phyloP scores from a whole-genome alignment of 164 flowering plant species.

The Macadamia tetraphylla region DNA sequence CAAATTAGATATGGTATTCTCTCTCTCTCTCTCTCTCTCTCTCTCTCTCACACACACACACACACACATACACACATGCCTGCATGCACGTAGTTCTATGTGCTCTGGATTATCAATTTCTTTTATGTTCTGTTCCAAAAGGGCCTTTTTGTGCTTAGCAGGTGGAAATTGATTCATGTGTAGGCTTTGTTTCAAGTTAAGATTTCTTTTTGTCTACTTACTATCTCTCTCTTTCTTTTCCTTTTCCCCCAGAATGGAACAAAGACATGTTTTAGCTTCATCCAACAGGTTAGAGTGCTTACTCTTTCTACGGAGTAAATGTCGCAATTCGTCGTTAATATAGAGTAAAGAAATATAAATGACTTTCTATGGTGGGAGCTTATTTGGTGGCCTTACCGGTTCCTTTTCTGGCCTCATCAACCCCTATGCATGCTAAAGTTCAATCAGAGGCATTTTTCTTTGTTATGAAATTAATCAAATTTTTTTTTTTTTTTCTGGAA shows the following conservation, averaged over 20 bases:
- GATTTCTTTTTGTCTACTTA: not conserved
- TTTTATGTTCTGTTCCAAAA: not conserved
- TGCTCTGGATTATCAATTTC: not conserved
- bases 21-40: not conserved
- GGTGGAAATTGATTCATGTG: not conserved
- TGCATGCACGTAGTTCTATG: not conserved
- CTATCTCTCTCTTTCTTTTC: not conserved
- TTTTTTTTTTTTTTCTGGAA: too few relatives aligned
- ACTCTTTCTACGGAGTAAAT: not conserved
- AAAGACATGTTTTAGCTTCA: constrained; percentile 48
- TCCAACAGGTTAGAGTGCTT: constrained; percentile 66
- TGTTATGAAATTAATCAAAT: too few relatives aligned
- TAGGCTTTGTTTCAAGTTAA: not conserved
- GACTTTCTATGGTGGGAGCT: not conserved
- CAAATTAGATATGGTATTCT: constrained; percentile 51
- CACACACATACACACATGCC: not conserved
- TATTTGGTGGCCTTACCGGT: too few relatives aligned
- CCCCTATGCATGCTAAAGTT: too few relatives aligned
- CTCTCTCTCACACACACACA: not conserved
- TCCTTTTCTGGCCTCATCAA: too few relatives aligned
- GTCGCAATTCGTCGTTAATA: not conserved
- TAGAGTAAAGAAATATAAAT: not conserved
- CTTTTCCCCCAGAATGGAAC: constrained; percentile 47
- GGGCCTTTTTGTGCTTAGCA: not conserved
- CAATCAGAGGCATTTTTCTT: too few relatives aligned